Evolutionary conservation across 1,284 basidiomycete species (phyloP).

Genomic region (Malassezia nana): DNA sequence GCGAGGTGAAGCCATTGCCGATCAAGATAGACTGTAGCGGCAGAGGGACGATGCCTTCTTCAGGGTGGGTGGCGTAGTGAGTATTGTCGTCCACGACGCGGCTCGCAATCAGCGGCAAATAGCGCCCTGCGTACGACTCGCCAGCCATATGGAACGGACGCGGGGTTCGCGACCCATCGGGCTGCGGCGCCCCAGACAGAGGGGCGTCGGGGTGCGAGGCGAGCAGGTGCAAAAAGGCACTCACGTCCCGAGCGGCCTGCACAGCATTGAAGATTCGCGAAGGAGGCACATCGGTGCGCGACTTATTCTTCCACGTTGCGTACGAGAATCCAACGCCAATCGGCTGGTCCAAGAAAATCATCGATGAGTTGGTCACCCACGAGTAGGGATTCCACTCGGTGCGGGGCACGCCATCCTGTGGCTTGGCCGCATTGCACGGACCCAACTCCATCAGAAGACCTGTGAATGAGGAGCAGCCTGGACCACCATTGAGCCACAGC

Average conservation of each 20-base stretch:
- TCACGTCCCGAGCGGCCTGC: slow-evolving; percentile 37
- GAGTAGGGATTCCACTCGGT: slow-evolving; percentile 35
- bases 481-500: slow-evolving; percentile 46
- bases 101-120: slow-evolving; percentile 36
- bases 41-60: slow-evolving; percentile 32
- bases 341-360: slow-evolving; percentile 46
- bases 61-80: slow-evolving; percentile 26
- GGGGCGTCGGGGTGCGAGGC: slow-evolving; percentile 27
- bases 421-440: slow-evolving; percentile 38
- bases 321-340: slow-evolving; percentile 44
- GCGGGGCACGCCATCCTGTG: slow-evolving; percentile 18
- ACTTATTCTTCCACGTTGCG: slow-evolving; percentile 39
- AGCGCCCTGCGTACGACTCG: slow-evolving; percentile 43
- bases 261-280: slow-evolving; percentile 29
- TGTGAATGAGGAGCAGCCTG: slow-evolving; percentile 40
- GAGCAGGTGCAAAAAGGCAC: slow-evolving; percentile 43
- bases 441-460: slow-evolving; percentile 46
- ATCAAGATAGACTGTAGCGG: slow-evolving; percentile 37
- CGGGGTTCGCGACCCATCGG: background rate
- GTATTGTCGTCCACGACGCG: slow-evolving; percentile 42
- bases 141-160: slow-evolving; percentile 40
- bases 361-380: slow-evolving; percentile 41
- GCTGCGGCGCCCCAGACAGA: background rate
- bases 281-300: slow-evolving; percentile 29
- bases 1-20: slow-evolving; percentile 46